A percentile compares a stretch with the other conserved stretches of the same genome.
Evolutionary conservation across 2,329 filamentous ascomycete genomes (phyloP).

Genomic region (Pezizomycotina sp.): DNA sequence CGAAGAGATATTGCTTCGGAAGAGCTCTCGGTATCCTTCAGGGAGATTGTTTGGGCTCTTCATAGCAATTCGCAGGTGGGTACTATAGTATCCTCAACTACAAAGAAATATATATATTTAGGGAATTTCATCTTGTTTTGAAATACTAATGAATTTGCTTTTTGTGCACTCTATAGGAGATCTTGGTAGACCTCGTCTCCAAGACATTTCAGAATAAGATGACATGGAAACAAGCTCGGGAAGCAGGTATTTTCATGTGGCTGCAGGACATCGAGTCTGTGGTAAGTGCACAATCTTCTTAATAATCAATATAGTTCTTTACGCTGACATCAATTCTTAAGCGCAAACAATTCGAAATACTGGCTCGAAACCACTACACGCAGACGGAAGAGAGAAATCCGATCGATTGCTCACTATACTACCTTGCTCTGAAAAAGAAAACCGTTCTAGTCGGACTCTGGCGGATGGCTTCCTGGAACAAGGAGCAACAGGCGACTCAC

Average conservation of each 20-base stretch:
- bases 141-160: too few species aligned
- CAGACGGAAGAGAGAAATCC: conserved; percentile 77
- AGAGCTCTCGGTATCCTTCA: conserved; percentile 50
- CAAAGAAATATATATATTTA: too few species aligned
- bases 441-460: conserved; percentile 76
- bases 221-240: conserved; percentile 68
- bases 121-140: too few species aligned
- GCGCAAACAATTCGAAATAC: conserved; percentile 69
- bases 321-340: conserved; percentile 14
- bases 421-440: conserved; percentile 82
- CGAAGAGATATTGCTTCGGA: conserved; percentile 45
- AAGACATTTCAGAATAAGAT: conserved; percentile 63
- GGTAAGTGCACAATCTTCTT: conserved; percentile 34
- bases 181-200: conserved; percentile 67
- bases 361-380: conserved; percentile 86
- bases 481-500: conserved; percentile 66
- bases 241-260: conserved; percentile 93
- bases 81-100: too few species aligned
- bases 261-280: conserved; percentile 59
- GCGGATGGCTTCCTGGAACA: conserved; percentile 83
- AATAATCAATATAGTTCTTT: background rate
- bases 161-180: too few species aligned
- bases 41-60: conserved; percentile 74
- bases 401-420: conserved; percentile 77
- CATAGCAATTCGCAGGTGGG: conserved; percentile 74